phyloP scores from a whole-genome alignment of 768 basidiomycete species.

The Pleurotus eryngii region DNA sequence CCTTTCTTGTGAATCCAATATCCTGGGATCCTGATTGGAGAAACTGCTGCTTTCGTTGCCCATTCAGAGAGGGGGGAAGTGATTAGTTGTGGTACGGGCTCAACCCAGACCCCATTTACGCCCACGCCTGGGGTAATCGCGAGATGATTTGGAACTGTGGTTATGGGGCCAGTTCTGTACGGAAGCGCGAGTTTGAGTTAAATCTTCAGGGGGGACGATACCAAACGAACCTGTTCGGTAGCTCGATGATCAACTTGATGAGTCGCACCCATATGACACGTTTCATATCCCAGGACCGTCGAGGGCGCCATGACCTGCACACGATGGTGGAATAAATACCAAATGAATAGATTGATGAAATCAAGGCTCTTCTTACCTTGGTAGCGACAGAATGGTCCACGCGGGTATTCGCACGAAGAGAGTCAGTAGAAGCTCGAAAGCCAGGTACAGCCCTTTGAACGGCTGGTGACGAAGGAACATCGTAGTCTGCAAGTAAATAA shows the following conservation, averaged over 20 bases:
- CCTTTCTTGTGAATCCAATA: slow-evolving; percentile 53
- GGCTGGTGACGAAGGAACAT: background rate
- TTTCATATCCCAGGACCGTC: slow-evolving; percentile 41
- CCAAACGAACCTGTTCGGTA: slow-evolving; percentile 23
- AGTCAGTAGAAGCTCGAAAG: background rate
- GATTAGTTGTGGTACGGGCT: slow-evolving; percentile 37
- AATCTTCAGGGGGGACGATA: background rate
- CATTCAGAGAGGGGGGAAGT: slow-evolving; percentile 39
- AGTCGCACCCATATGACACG: slow-evolving; percentile 35
- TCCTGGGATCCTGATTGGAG: slow-evolving; percentile 45
- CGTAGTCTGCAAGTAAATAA: too few species aligned
- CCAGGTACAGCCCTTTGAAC: background rate
- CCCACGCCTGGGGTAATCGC: slow-evolving; percentile 37
- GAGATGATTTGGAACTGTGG: slow-evolving; percentile 30
- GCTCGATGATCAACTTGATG: slow-evolving; percentile 24
- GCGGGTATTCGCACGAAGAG: background rate
- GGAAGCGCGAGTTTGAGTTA: background rate
- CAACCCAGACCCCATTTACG: slow-evolving; percentile 52
- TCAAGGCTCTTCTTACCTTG: too few species aligned
- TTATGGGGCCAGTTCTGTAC: background rate
- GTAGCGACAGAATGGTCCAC: background rate
- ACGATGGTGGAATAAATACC: too few species aligned
- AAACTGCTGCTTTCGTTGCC: slow-evolving; percentile 36
- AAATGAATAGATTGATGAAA: too few species aligned
- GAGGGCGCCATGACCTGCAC: slow-evolving; percentile 39